phyloP scores from a whole-genome alignment of 148 eudicot genomes.

The Euryodendron excelsum region DNA sequence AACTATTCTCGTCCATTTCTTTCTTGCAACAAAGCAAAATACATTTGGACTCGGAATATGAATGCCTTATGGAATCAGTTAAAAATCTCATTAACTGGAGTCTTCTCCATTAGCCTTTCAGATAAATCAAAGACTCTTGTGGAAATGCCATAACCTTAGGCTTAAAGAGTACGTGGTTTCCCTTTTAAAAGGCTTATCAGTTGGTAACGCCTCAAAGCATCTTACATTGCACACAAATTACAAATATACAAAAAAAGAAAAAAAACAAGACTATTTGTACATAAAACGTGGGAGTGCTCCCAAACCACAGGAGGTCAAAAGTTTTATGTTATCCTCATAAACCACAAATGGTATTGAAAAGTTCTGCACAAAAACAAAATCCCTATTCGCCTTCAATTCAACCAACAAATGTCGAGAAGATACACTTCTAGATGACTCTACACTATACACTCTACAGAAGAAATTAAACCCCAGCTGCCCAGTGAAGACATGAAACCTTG shows the following conservation, averaged over 20 bases:
- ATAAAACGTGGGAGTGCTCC: background rate
- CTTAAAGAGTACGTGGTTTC: no score
- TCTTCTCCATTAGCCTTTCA: no score
- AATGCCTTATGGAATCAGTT: background rate
- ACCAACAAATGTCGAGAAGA: background rate
- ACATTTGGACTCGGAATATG: background rate
- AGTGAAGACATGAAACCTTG: background rate
- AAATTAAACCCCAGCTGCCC: background rate
- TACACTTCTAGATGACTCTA: background rate
- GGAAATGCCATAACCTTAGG: no score
- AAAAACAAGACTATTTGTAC: background rate
- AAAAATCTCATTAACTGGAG: no score
- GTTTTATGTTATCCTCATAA: background rate
- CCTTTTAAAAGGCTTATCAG: background rate
- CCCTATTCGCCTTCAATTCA: background rate
- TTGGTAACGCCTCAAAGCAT: background rate
- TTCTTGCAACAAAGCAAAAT: background rate
- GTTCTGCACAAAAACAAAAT: background rate
- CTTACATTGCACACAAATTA: background rate
- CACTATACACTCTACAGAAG: no score
- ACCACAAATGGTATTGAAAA: background rate
- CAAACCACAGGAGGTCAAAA: background rate
- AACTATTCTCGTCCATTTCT: background rate
- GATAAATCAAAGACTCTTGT: no score
- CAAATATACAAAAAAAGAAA: no score